Conservation (phyloP, 805 yeast genomes). For the Scheffersomyces coipomensis region DNA sequence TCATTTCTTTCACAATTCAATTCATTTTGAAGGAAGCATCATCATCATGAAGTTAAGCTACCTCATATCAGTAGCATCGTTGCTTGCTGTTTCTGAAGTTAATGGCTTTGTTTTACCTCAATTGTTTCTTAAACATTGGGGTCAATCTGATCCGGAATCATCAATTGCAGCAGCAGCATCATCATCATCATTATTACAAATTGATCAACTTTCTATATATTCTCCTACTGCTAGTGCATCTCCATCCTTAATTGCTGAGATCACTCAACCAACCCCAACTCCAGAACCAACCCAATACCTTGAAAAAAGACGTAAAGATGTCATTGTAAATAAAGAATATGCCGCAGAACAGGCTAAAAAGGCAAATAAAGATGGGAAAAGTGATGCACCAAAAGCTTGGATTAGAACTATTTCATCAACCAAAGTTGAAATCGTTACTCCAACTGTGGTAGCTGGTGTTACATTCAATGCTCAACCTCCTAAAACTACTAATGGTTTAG, state of each 20-base stretch:
- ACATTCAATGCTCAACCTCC: constrained; percentile 72
- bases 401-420: constrained; percentile 62
- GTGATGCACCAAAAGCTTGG: constrained; percentile 57
- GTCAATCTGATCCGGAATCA: too few relatives aligned
- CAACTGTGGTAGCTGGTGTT: constrained; percentile 62
- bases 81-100: too few relatives aligned
- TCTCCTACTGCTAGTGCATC: too few relatives aligned
- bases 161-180: constrained; percentile 5
- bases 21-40: too few relatives aligned
- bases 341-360: constrained; percentile 21
- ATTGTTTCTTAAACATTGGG: too few relatives aligned
- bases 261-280: too few relatives aligned
- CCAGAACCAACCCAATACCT: constrained; percentile 7
- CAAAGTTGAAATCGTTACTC: constrained; percentile 57
- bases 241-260: too few relatives aligned
- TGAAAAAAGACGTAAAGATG: constrained; percentile 26
- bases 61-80: neutral
- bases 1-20: too few relatives aligned
- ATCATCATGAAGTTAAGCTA: constrained; percentile 1
- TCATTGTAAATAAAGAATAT: constrained; percentile 28
- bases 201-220: too few relatives aligned
- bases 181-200: too few relatives aligned
- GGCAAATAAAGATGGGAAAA: constrained; percentile 5
- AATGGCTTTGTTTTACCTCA: too few relatives aligned
- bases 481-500: constrained; percentile 62